A percentile compares a stretch with the other conserved stretches of the same genome.
Evolutionary conservation across 2,329 filamentous ascomycete species (phyloP).

Genomic region (Verticillium klebahnii): DNA sequence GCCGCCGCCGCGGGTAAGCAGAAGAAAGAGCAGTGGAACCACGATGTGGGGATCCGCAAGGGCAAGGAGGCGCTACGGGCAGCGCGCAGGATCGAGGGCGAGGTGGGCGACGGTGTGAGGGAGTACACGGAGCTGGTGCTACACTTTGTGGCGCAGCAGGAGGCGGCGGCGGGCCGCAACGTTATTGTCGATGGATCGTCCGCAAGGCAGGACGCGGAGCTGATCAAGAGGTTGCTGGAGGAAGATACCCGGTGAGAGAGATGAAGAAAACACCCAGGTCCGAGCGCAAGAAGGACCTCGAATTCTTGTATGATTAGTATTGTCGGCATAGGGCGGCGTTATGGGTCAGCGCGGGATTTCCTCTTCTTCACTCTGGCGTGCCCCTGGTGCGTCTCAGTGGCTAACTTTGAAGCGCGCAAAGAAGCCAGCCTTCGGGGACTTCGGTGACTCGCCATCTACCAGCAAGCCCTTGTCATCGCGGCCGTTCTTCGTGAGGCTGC

Average conservation of each 20-base stretch:
- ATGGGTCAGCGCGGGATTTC: not conserved
- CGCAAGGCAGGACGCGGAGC: slow-evolving; percentile 40
- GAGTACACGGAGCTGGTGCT: slow-evolving; percentile 57
- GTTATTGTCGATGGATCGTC: slow-evolving; percentile 14
- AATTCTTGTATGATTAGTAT: not conserved
- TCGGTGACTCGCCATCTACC: slow-evolving; percentile 16
- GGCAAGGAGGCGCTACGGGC: slow-evolving; percentile 50
- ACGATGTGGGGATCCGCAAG: slow-evolving; percentile 51
- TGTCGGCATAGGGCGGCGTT: not conserved
- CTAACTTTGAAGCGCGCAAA: slow-evolving; percentile 36
- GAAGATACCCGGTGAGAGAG: slow-evolving; percentile 30
- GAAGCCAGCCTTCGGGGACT: slow-evolving; percentile 32
- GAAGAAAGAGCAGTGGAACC: slow-evolving; percentile 47
- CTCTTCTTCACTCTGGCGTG: not conserved
- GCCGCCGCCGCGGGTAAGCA: slow-evolving; percentile 7
- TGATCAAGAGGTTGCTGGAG: slow-evolving; percentile 45
- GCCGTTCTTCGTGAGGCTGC: slow-evolving; percentile 24
- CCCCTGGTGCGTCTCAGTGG: not conserved
- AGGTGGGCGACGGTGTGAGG: slow-evolving; percentile 53
- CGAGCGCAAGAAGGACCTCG: not conserved
- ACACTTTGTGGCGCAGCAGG: slow-evolving; percentile 35
- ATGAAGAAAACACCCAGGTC: not conserved
- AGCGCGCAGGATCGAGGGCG: slow-evolving; percentile 43
- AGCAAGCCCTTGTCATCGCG: slow-evolving; percentile 18
- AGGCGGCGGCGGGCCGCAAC: not conserved